phyloP scores from a whole-genome alignment of 169 alveolate species.

The Eimeria falciformis region DNA sequence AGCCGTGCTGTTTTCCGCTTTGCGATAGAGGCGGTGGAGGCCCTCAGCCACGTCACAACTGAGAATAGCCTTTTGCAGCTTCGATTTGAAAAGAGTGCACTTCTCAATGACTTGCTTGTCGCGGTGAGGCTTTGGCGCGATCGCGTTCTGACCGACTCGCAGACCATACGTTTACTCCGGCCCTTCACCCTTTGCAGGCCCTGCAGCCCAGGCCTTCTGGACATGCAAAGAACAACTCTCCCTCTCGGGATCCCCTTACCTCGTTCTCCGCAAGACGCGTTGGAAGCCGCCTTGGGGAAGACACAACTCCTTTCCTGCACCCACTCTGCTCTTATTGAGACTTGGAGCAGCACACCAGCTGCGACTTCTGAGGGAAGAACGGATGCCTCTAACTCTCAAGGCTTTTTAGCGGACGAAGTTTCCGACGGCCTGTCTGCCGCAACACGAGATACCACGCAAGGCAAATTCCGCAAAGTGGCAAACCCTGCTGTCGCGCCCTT shows the following conservation, averaged over 20 bases:
- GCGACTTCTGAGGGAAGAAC: background rate
- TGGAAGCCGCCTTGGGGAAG: background rate
- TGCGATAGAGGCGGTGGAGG: constrained; percentile 29
- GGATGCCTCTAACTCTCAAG: background rate
- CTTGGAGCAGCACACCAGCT: background rate
- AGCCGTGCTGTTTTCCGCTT: constrained; percentile 40
- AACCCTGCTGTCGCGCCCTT: constrained; percentile 31
- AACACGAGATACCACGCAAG: background rate
- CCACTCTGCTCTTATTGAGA: background rate
- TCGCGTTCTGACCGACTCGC: background rate
- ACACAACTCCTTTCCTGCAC: no score
- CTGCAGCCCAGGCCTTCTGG: background rate
- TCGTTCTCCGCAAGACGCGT: background rate
- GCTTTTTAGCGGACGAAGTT: background rate
- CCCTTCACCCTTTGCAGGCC: constrained; percentile 23
- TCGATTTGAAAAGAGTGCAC: background rate
- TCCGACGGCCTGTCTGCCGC: background rate
- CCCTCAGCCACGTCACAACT: background rate
- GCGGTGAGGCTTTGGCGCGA: constrained; percentile 12
- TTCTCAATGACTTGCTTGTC: background rate
- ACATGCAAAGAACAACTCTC: constrained; percentile 25
- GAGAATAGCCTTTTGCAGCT: background rate
- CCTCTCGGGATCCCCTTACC: background rate
- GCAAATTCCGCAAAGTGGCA: background rate
- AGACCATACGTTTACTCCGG: background rate